These are phyloP conservation scores for Tuber microsphaerosporum DNA, from an alignment of 495 filamentous ascomycete genomes.

Conservation along the genomic window DNA sequence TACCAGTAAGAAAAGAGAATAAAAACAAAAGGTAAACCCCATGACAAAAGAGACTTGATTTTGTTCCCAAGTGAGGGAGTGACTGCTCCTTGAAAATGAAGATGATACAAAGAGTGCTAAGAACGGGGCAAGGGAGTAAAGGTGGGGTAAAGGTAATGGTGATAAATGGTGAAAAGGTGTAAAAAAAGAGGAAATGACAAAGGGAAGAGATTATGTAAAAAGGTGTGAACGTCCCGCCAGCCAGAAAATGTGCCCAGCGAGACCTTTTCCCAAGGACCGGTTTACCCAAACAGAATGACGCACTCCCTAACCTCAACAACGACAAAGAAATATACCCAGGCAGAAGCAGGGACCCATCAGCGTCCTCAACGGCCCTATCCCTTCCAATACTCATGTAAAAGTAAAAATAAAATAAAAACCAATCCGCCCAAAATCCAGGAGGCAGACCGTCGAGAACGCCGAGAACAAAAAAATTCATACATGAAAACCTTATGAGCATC, in stretches of 20 bases:
- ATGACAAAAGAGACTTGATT: conserved; percentile 1
- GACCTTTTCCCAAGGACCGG: not conserved
- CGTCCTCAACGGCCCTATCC: not conserved
- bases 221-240: not conserved
- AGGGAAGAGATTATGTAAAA: conserved; percentile 4
- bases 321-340: not conserved
- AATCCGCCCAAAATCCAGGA: conserved; percentile 21
- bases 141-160: not conserved
- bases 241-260: not conserved
- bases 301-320: not conserved
- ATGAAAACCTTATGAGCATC: not conserved
- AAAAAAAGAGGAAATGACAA: conserved; percentile 3
- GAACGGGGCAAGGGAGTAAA: not conserved
- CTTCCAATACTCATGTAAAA: conserved; percentile 12
- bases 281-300: not conserved
- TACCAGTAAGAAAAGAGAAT: conserved; percentile 7
- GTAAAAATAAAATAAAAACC: conserved; percentile 11
- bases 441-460: conserved; percentile 7
- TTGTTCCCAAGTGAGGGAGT: not conserved
- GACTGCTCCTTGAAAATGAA: not conserved
- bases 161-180: not conserved
- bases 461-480: conserved; percentile 16
- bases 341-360: not conserved
- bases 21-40: conserved; percentile 2
- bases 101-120: not conserved